A percentile compares a stretch with the other conserved stretches of the same genome.
These are phyloP conservation scores for Salvia miltiorrhiza DNA, from an alignment of 257 asterid species.

Conservation along the genomic window DNA sequence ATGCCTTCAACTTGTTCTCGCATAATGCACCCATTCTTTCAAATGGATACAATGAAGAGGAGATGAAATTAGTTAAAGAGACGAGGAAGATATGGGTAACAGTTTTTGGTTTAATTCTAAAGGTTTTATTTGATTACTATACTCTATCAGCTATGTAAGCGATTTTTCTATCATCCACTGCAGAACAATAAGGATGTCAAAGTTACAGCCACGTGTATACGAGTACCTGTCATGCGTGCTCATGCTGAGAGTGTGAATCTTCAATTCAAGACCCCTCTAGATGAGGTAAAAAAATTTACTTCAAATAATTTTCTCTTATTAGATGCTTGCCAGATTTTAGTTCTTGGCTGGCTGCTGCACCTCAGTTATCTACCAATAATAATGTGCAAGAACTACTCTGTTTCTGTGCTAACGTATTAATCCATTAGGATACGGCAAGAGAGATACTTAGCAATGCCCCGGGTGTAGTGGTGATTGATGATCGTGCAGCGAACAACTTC, in stretches of 20 bases:
- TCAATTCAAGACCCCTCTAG: slow-evolving; percentile 83
- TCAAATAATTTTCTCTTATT: neutral
- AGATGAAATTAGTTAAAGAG: slow-evolving; percentile 96
- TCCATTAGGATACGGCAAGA: slow-evolving; percentile 53
- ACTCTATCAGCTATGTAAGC: neutral
- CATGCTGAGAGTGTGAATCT: slow-evolving; percentile 98
- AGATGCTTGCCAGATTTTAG: neutral
- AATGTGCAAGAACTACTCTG: neutral
- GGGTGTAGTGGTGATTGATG: slow-evolving; percentile 74
- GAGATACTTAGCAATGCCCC: slow-evolving; percentile 76
- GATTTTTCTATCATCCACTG: slow-evolving; percentile 15
- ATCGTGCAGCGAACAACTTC: slow-evolving; percentile 71
- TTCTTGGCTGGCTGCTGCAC: neutral
- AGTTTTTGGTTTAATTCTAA: neutral
- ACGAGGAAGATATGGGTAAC: slow-evolving; percentile 93
- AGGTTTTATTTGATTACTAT: neutral
- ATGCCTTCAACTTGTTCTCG: slow-evolving; percentile 95
- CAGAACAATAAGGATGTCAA: slow-evolving; percentile 68
- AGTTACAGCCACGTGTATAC: slow-evolving; percentile 93
- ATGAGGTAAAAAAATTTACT: slow-evolving; percentile 53
- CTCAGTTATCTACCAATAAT: neutral
- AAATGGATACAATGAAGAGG: slow-evolving; percentile 97
- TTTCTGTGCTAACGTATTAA: neutral
- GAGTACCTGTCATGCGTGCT: slow-evolving; percentile 99
- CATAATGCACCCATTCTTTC: slow-evolving; percentile 88